Evolutionary conservation across 129 eudicot species (phyloP).

Genomic region (Daucus carota): DH1_v3.0 NC_030384.2:48985001-48985500

Average conservation of each 20-base stretch:
- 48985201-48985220: not conserved
- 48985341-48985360: not conserved
- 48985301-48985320: not conserved
- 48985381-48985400: not conserved
- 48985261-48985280: not conserved
- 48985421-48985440: not conserved
- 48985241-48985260: not conserved
- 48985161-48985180: slow-evolving; percentile 2
- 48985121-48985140: not conserved
- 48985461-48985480: not conserved
- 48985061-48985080: too few relatives aligned
- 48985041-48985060: too few relatives aligned
- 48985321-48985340: not conserved
- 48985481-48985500: too few relatives aligned
- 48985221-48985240: not conserved
- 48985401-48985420: not conserved
- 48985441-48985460: not conserved
- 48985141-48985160: not conserved
- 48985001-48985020: too few relatives aligned
- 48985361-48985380: not conserved
- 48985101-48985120: not conserved
- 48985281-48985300: not conserved
- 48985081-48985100: too few relatives aligned
- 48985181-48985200: not conserved
- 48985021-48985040: too few relatives aligned